Conservation (phyloP, 805 yeast species). For the Helenozyma rhizophorensis region DNA sequence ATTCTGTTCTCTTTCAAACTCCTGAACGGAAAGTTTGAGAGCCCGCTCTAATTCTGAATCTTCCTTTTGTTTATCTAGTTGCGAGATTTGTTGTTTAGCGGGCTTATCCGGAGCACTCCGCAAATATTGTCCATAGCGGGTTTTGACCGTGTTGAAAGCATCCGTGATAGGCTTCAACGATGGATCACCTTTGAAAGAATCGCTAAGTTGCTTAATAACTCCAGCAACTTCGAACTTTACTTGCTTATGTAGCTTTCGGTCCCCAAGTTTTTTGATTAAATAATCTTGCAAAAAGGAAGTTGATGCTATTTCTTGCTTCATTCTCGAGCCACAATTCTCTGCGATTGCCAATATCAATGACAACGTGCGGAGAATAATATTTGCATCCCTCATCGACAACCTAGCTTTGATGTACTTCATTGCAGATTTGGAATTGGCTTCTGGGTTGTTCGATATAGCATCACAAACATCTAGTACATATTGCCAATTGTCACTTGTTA, state of each 20-base stretch:
- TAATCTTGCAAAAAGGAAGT: constrained; percentile 30
- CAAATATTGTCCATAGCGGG: constrained; percentile 32
- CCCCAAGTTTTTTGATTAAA: constrained; percentile 43
- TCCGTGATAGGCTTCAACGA: constrained; percentile 67
- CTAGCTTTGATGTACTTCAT: constrained; percentile 21
- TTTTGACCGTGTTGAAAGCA: constrained; percentile 48
- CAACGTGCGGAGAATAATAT: constrained; percentile 33
- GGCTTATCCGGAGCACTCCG: constrained; percentile 50
- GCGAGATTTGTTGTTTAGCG: constrained; percentile 45
- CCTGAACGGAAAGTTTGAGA: constrained; percentile 66
- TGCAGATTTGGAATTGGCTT: constrained; percentile 31
- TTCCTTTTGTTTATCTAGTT: constrained; percentile 50
- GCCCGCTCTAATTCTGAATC: constrained; percentile 80
- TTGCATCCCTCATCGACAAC: constrained; percentile 34
- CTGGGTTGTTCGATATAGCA: constrained; percentile 33
- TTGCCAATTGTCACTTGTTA: constrained; percentile 43
- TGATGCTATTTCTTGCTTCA: constrained; percentile 42
- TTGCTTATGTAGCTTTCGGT: constrained; percentile 54
- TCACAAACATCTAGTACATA: constrained; percentile 41
- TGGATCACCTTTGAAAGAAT: constrained; percentile 68
- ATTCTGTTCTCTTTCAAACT: constrained; percentile 42
- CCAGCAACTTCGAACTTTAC: constrained; percentile 66
- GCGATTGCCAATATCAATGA: constrained; percentile 36
- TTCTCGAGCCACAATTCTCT: constrained; percentile 43
- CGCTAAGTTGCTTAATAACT: constrained; percentile 61